Conservation (phyloP, 164 flowering plant genomes). For the Umbilicus rupestris region DNA sequence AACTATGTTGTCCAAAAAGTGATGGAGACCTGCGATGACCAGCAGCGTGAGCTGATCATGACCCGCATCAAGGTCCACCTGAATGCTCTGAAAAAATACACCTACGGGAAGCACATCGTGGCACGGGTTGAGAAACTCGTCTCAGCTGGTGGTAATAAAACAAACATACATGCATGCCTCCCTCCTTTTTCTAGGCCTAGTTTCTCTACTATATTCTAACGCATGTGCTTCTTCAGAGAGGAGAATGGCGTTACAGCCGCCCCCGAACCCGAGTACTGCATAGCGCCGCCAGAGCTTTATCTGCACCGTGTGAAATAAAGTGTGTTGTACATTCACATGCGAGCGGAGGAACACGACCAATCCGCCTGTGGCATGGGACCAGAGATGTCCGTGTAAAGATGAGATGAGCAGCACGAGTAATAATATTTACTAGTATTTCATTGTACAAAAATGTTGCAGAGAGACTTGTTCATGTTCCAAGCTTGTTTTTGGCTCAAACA, state of each 20-base stretch:
- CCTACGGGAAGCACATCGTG: constrained; percentile 92
- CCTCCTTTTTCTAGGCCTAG: not conserved
- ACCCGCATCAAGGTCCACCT: constrained; percentile 72
- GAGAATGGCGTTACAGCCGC: constrained; percentile 47
- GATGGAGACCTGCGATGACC: constrained; percentile 77
- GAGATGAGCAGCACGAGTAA: not conserved
- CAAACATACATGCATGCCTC: too few species aligned
- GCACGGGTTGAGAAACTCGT: constrained; percentile 90
- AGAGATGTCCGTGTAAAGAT: not conserved
- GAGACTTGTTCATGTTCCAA: not conserved
- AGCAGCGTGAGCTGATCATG: constrained; percentile 70
- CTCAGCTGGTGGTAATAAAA: constrained; percentile 78
- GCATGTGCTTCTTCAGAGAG: constrained; percentile 30
- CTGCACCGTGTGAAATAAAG: constrained; percentile 32
- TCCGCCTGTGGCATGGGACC: not conserved
- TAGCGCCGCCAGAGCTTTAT: too few species aligned
- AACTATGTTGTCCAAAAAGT: constrained; percentile 92
- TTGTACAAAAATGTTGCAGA: constrained; percentile 4
- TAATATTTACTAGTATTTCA: not conserved
- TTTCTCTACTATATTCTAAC: not conserved
- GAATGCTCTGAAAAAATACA: constrained; percentile 84
- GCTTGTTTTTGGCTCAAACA: too few species aligned
- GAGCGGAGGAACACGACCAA: too few species aligned
- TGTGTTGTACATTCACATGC: too few species aligned
- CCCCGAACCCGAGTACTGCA: constrained; percentile 23